Evolutionary conservation across 768 basidiomycete genomes (phyloP).

Genomic region (Boletus eberwhitei): DNA sequence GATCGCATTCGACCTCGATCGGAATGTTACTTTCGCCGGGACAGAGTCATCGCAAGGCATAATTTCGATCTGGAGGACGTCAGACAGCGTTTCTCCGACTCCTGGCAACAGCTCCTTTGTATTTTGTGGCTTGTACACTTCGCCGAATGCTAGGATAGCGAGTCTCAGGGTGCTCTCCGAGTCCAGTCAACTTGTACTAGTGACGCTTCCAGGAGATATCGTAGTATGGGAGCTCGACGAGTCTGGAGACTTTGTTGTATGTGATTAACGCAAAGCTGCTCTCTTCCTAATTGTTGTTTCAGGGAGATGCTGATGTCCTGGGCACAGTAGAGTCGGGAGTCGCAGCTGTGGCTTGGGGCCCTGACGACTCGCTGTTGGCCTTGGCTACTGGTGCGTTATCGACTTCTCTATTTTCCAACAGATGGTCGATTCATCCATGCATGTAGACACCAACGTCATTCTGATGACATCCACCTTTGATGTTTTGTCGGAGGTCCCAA

Average conservation of each 20-base stretch:
- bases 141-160: slow-evolving; percentile 44
- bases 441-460: slow-evolving; percentile 76
- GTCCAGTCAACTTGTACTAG: slow-evolving; percentile 56
- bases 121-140: slow-evolving; percentile 24
- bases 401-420: not conserved
- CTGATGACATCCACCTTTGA: slow-evolving; percentile 90
- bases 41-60: slow-evolving; percentile 58
- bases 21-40: slow-evolving; percentile 54
- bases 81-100: slow-evolving; percentile 12
- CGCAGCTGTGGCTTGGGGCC: slow-evolving; percentile 80
- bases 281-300: slow-evolving; percentile 4
- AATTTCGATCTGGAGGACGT: slow-evolving; percentile 55
- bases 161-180: slow-evolving; percentile 73
- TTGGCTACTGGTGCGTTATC: slow-evolving; percentile 66
- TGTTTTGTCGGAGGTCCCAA: slow-evolving; percentile 72
- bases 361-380: slow-evolving; percentile 85
- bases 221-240: slow-evolving; percentile 59
- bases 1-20: slow-evolving; percentile 61
- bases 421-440: not conserved
- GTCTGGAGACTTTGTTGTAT: slow-evolving; percentile 39
- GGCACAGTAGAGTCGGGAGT: slow-evolving; percentile 87
- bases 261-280: slow-evolving; percentile 15
- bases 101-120: slow-evolving; percentile 7
- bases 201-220: slow-evolving; percentile 82
- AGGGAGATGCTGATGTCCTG: slow-evolving; percentile 59